Conservation (phyloP, 2,329 filamentous ascomycete species). For the Apiospora rasikravindrae region DNA sequence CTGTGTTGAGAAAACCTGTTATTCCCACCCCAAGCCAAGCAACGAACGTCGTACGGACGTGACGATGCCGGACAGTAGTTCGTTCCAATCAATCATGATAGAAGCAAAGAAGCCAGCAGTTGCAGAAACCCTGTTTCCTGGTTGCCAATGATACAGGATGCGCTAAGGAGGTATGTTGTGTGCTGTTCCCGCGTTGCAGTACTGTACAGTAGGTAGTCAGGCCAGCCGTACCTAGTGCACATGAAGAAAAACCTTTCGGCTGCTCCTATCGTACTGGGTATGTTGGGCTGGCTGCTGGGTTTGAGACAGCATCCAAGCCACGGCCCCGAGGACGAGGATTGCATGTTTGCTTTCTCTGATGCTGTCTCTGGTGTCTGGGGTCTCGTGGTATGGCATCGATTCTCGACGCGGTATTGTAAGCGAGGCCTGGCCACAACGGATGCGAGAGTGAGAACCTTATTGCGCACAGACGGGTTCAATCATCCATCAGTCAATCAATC, state of each 20-base stretch:
- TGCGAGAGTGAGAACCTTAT: not conserved
- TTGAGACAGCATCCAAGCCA: constrained; percentile 14
- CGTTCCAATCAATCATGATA: not conserved
- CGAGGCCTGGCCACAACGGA: not conserved
- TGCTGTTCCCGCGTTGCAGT: constrained; percentile 1
- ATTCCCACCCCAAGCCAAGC: not conserved
- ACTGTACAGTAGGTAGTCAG: not conserved
- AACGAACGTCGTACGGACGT: not conserved
- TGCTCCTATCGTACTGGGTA: not conserved
- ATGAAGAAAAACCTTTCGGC: not conserved
- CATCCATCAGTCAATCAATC: not conserved
- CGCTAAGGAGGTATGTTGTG: not conserved
- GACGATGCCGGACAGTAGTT: not conserved
- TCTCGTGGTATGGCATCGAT: not conserved
- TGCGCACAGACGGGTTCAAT: constrained; percentile 7
- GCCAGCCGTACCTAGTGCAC: not conserved
- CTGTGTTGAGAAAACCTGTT: not conserved
- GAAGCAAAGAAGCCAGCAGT: not conserved
- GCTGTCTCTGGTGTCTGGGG: not conserved
- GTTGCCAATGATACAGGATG: not conserved
- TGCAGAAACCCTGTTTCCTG: not conserved
- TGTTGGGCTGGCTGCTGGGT: constrained; percentile 6
- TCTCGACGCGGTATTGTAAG: not conserved
- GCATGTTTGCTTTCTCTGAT: not conserved
- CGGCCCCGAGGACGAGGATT: not conserved